Percentiles rank a stretch among this genome's conserved stretches.
Evolutionary conservation across 2,329 filamentous ascomycete species (phyloP).

Genomic region (Penicillium sclerotigenum): DNA sequence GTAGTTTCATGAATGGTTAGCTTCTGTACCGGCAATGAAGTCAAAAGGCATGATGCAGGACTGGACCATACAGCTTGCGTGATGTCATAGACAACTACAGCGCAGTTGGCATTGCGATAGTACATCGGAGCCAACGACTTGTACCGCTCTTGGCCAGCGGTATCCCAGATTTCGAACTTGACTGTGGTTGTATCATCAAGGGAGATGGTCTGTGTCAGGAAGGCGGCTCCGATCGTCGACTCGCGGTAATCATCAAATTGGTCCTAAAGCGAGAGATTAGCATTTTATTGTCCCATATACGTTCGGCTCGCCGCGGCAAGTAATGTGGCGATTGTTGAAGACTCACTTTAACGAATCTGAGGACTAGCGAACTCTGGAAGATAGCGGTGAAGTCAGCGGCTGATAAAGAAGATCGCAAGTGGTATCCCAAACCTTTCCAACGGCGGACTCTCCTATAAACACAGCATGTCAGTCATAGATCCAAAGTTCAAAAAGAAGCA

Average conservation of each 20-base stretch:
- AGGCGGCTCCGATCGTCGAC: conserved; percentile 96
- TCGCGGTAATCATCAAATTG: conserved; percentile 99
- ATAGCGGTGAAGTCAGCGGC: conserved; percentile 35
- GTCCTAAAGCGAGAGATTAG: conserved; percentile 59
- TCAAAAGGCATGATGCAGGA: not conserved
- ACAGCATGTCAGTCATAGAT: conserved; percentile 16
- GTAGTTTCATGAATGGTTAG: conserved; percentile 17
- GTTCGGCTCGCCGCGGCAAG: not conserved
- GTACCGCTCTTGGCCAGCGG: conserved; percentile 96
- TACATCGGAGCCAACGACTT: conserved; percentile 99
- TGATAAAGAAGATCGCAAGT: conserved; percentile 11
- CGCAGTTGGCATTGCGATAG: conserved; percentile 98
- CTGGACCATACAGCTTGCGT: conserved; percentile 80
- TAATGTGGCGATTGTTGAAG: not conserved
- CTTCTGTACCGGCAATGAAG: not conserved
- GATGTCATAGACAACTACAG: conserved; percentile 98
- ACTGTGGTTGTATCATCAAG: conserved; percentile 97
- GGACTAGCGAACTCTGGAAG: conserved; percentile 84
- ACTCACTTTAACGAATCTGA: conserved; percentile 94
- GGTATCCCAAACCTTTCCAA: conserved; percentile 74
- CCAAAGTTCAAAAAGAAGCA: not conserved
- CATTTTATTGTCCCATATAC: not conserved
- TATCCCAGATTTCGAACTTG: conserved; percentile 99
- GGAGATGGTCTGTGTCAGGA: conserved; percentile 97
- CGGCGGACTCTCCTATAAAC: conserved; percentile 83